Base-by-base conservation (phyloP, 352 stramenopile genomes). In the Aphanomyces cochlioides region DNA sequence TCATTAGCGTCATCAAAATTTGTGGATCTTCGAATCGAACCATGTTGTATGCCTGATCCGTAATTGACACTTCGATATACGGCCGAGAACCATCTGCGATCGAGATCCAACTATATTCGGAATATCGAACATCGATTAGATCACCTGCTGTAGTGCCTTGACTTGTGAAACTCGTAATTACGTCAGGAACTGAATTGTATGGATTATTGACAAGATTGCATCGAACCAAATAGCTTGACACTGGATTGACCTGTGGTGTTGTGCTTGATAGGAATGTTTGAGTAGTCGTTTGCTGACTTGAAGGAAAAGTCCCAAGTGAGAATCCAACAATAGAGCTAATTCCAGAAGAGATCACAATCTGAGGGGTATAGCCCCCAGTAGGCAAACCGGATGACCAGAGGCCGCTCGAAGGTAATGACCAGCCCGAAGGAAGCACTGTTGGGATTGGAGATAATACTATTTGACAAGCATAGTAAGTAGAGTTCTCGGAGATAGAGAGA, bases 311-410 rank as follows among this genome's bases (percentile, higher is more conserved):
- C n/a, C 5, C 6, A 45, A 37, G 13, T 19, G 17, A 17, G 43
- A 61, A 61, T 36, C 54, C 54, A 40, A 61, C 7, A 8, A 61
- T 4, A 40, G 39, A 45, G 43, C 54, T 37, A 40, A 61, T 45
- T 28, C 43, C 21, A 40, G 13, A 6, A 41, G 54, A 37, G 36
- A 61, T 40, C 7, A 40, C n/a, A 40, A 61, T 12, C n/a, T 12
- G 28, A 21, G 54, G 54, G n/a, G 54, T 61, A 36, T 40, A 61
- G 43, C 5, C 6, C 19, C 12, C 36, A 37, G 50, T 75, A 77
- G 53, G 76, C 34, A n/a, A n/a, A n/a, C n/a, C n/a, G 47, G 39
- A 56, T 47, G 72, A 72, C 15, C 47, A 79, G 4, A 78, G 21
- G 28, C 73, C 73, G n/a, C 47, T 74, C 47, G 65, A 13, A 36